These are phyloP conservation scores for Sporodiniella umbellata DNA, from an alignment of 371 early-diverging fungal species.

Conservation along the genomic window DNA sequence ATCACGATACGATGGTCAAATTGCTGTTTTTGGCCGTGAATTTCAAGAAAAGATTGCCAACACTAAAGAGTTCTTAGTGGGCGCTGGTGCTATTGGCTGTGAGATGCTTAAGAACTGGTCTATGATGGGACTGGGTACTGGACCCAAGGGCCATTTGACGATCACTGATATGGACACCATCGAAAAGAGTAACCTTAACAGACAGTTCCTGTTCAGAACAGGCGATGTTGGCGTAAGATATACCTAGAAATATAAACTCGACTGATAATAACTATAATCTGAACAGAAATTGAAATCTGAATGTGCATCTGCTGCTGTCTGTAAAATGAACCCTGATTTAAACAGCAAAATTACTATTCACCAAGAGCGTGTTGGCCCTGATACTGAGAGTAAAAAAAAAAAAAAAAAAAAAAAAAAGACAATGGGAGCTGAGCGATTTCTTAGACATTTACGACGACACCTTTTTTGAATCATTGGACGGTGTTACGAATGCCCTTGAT, in stretches of 20 bases:
- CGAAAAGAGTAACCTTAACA: constrained; percentile 96
- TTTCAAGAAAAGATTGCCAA: constrained; percentile 90
- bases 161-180: constrained; percentile 99
- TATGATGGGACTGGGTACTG: constrained; percentile 97
- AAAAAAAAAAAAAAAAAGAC: neutral
- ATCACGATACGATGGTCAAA: constrained; percentile 92
- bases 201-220: constrained; percentile 97
- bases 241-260: neutral
- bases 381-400: constrained; percentile 77
- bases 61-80: constrained; percentile 95
- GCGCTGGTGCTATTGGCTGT: constrained; percentile 99
- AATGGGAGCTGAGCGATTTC: neutral
- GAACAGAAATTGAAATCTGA: constrained; percentile 95
- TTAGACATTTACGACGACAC: constrained; percentile 87
- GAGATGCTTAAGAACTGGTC: constrained; percentile 99
- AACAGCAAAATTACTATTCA: constrained; percentile 78
- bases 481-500: constrained; percentile 99
- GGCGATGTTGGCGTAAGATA: constrained; percentile 77
- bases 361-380: constrained; percentile 95
- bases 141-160: constrained; percentile 79
- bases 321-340: constrained; percentile 91
- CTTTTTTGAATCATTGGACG: constrained; percentile 88
- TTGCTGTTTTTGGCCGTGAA: constrained; percentile 92
- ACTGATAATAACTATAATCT: constrained; percentile 1
- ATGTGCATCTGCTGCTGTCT: constrained; percentile 91